Percentiles rank a stretch among this genome's conserved stretches.
Evolutionary conservation across 2,329 filamentous ascomycete genomes (phyloP).

Genomic region (Diaporthe vexans): DNA sequence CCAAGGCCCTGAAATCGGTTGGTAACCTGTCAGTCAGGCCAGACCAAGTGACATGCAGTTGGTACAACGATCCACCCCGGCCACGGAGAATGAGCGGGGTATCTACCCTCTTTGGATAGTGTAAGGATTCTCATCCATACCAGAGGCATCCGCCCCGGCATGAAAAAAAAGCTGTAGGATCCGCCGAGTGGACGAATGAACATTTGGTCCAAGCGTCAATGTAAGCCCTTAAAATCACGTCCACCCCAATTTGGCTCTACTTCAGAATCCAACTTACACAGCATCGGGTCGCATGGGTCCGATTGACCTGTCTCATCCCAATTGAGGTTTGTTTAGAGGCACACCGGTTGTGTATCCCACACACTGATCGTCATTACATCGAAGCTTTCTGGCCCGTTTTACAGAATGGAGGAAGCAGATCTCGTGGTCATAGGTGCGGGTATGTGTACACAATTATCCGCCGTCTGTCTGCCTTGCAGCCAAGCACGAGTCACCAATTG

Average conservation of each 20-base stretch:
- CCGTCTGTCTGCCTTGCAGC: not conserved
- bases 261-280: not conserved
- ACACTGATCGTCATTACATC: too few relatives aligned
- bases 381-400: not conserved
- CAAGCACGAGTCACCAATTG: not conserved
- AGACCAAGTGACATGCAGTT: not conserved
- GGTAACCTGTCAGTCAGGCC: not conserved
- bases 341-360: not conserved
- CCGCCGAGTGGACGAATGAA: not conserved
- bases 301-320: not conserved
- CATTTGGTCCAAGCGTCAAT: not conserved
- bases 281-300: too few relatives aligned
- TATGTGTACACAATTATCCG: constrained; percentile 50
- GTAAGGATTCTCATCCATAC: not conserved
- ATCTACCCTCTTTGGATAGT: not conserved
- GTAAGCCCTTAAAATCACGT: not conserved
- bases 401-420: constrained; percentile 59
- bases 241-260: not conserved
- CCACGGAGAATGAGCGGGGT: not conserved
- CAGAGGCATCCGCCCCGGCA: not conserved
- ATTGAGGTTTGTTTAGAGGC: not conserved
- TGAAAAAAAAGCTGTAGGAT: not conserved
- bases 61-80: not conserved
- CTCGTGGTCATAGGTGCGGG: constrained; percentile 67
- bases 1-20: not conserved